Evolutionary conservation across 257 asterid genomes (phyloP).

Genomic region (Cruciata laevipes): DNA sequence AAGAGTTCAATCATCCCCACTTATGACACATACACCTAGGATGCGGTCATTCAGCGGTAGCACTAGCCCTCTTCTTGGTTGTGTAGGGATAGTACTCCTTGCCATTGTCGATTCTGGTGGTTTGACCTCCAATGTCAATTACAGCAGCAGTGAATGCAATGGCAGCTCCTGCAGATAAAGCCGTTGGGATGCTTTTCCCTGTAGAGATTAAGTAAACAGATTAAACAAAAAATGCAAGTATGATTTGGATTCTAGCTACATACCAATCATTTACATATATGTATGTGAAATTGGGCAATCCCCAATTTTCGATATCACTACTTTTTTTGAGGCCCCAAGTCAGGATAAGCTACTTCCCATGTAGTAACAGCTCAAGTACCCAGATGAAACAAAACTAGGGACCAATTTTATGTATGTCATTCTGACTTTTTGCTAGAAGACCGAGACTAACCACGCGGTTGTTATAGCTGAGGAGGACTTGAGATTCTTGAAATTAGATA

Average conservation of each 20-base stretch:
- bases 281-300: background rate
- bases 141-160: constrained; percentile 64
- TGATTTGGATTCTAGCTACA: background rate
- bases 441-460: background rate
- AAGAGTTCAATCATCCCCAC: constrained; percentile 11
- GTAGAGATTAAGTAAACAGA: constrained; percentile 1
- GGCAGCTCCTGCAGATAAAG: constrained; percentile 75
- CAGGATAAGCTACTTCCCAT: background rate
- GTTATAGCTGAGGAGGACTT: background rate
- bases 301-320: background rate
- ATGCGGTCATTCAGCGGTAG: constrained; percentile 30
- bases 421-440: background rate
- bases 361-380: background rate
- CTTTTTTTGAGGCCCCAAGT: background rate
- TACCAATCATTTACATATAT: background rate
- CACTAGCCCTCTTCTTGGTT: constrained; percentile 57
- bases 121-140: constrained; percentile 68
- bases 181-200: constrained; percentile 81
- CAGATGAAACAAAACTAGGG: background rate
- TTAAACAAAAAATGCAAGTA: background rate
- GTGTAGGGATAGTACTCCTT: constrained; percentile 79
- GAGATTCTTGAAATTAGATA: background rate
- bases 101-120: constrained; percentile 64
- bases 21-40: background rate
- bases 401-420: background rate